Evolutionary conservation across 2,329 filamentous ascomycete species (phyloP).

Genomic region (Sporothrix schenckii): DNA sequence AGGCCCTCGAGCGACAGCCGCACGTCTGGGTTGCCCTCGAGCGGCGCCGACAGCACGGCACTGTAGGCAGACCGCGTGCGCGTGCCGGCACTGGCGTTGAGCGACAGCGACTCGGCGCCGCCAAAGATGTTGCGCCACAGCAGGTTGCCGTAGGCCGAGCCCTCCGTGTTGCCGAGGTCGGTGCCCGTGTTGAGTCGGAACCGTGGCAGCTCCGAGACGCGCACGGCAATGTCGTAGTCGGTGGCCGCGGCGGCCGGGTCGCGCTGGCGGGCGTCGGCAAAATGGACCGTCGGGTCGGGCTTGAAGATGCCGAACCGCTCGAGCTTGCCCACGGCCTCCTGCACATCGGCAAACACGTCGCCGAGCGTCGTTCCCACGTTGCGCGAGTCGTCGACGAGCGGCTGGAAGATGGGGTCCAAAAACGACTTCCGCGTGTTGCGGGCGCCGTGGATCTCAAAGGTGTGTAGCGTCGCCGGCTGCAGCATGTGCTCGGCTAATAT

Average conservation of each 20-base stretch:
- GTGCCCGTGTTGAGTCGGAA: slow-evolving; percentile 92
- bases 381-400: slow-evolving; percentile 70
- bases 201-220: slow-evolving; percentile 75
- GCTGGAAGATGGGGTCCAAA: slow-evolving; percentile 77
- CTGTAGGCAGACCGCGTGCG: slow-evolving; percentile 91
- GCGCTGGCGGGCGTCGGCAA: slow-evolving; percentile 72
- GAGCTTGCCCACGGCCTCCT: slow-evolving; percentile 71
- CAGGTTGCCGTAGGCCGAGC: slow-evolving; percentile 86
- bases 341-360: slow-evolving; percentile 74
- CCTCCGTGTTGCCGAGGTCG: slow-evolving; percentile 90
- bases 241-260: slow-evolving; percentile 71
- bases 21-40: slow-evolving; percentile 81
- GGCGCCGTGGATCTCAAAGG: slow-evolving; percentile 80
- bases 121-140: slow-evolving; percentile 91
- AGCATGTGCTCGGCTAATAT: slow-evolving; percentile 74
- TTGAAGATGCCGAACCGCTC: slow-evolving; percentile 86
- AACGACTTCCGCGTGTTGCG: slow-evolving; percentile 81
- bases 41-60: slow-evolving; percentile 78
- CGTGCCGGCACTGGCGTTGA: slow-evolving; percentile 87
- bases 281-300: slow-evolving; percentile 76
- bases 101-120: slow-evolving; percentile 83
- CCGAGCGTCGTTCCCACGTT: slow-evolving; percentile 74
- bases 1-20: slow-evolving; percentile 78
- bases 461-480: slow-evolving; percentile 83
- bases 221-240: slow-evolving; percentile 79